phyloP scores from a whole-genome alignment of 73 alveolate species.

The Uronychia setigera region DNA sequence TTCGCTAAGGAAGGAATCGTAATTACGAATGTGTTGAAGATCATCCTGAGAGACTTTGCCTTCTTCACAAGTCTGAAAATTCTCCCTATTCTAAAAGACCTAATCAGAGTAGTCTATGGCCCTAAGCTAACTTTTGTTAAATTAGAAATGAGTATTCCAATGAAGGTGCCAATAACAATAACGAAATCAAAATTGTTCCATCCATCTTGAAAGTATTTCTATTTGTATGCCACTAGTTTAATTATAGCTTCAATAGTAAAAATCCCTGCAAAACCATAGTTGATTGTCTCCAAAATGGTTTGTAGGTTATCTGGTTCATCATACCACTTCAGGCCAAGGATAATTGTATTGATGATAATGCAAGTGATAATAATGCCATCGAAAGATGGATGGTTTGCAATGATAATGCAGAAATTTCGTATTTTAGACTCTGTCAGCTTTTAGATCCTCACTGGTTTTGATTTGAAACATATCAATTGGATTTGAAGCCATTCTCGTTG shows the following conservation, averaged over 20 bases:
- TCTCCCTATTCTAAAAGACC: conserved; percentile 71
- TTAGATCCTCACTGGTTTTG: conserved; percentile 19
- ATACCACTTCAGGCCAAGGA: conserved; percentile 34
- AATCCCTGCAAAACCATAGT: conserved; percentile 80
- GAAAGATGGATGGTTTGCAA: conserved; percentile 21
- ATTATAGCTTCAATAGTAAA: conserved; percentile 85
- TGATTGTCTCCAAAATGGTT: conserved; percentile 56
- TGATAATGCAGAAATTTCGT: conserved; percentile 1
- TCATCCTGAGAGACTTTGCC: conserved; percentile 60
- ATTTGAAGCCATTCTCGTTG: conserved; percentile 33
- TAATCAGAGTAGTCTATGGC: conserved; percentile 53
- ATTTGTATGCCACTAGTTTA: conserved; percentile 80
- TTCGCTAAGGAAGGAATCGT: conserved; percentile 68
- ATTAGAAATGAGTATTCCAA: conserved; percentile 54
- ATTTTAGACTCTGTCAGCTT: background rate
- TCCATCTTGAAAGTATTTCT: conserved; percentile 78
- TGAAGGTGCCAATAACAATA: conserved; percentile 74
- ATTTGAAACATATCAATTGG: conserved; percentile 3
- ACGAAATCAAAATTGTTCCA: conserved; percentile 95
- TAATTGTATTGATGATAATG: conserved; percentile 21
- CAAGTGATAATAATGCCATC: conserved; percentile 26
- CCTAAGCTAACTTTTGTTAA: conserved; percentile 38
- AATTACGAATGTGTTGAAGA: conserved; percentile 56
- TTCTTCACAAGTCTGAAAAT: conserved; percentile 64
- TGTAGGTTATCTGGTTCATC: conserved; percentile 19